phyloP scores from a whole-genome alignment of 1,284 basidiomycete genomes.

The Ustilago nuda region DNA sequence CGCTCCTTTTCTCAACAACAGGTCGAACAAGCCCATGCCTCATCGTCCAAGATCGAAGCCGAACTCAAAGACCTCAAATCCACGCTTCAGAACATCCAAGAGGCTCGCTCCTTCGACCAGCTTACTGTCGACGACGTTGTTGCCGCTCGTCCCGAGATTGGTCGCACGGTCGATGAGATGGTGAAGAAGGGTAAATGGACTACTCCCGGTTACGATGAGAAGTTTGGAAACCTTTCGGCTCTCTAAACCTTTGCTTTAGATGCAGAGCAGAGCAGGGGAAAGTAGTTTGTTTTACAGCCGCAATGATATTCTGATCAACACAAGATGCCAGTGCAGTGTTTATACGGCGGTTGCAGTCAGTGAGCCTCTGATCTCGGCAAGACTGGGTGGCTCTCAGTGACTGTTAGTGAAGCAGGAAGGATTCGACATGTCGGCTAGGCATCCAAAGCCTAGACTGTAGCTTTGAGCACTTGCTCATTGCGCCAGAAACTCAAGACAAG shows the following conservation, averaged over 20 bases:
- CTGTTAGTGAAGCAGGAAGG: too few relatives aligned
- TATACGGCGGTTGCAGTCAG: too few relatives aligned
- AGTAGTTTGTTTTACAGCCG: not conserved
- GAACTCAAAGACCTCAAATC: slow-evolving; percentile 92
- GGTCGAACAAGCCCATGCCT: slow-evolving; percentile 91
- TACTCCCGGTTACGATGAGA: slow-evolving; percentile 73
- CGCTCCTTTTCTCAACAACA: slow-evolving; percentile 67
- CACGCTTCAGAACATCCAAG: slow-evolving; percentile 96
- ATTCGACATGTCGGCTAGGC: too few relatives aligned
- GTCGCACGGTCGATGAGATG: slow-evolving; percentile 94
- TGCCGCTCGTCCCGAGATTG: slow-evolving; percentile 90
- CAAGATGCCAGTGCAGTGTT: too few relatives aligned
- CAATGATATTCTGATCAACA: slow-evolving; percentile 11
- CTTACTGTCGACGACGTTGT: slow-evolving; percentile 93
- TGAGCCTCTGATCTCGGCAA: too few relatives aligned
- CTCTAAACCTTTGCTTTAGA: slow-evolving; percentile 40
- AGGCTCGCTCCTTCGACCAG: slow-evolving; percentile 96
- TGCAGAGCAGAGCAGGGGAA: not conserved
- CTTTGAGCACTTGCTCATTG: too few relatives aligned
- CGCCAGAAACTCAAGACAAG: too few relatives aligned
- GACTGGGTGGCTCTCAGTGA: too few relatives aligned
- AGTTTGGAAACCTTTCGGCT: slow-evolving; percentile 67
- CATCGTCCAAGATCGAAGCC: slow-evolving; percentile 87
- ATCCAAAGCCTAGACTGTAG: too few relatives aligned
- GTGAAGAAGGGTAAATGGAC: slow-evolving; percentile 99